Evolutionary conservation across 192 early-diverging fungal species (phyloP).

Genomic region (Linnemannia hyalina): DNA sequence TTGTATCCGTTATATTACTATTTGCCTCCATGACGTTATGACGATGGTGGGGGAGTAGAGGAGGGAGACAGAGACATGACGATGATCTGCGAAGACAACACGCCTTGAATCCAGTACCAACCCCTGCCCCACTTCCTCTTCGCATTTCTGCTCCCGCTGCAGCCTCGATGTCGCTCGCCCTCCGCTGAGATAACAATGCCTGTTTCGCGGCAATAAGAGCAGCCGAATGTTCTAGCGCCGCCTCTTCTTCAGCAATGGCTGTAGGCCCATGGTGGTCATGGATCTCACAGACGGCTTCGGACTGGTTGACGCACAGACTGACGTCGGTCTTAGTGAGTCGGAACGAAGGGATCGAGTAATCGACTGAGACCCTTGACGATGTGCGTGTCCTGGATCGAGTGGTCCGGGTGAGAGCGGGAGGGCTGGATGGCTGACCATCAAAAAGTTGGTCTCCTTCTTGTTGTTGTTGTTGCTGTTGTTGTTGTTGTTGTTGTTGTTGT

Average conservation of each 20-base stretch:
- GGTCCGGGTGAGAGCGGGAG: not conserved
- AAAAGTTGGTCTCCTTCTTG: not conserved
- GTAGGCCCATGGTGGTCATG: constrained; percentile 22
- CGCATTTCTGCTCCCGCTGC: not conserved
- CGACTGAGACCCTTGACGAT: not conserved
- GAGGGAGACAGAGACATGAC: not conserved
- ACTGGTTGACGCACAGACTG: not conserved
- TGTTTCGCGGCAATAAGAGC: constrained; percentile 8
- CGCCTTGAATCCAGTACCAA: not conserved
- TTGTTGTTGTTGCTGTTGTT: constrained; percentile 1
- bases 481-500: too few species aligned
- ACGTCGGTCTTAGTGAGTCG: not conserved
- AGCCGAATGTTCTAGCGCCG: constrained; percentile 26
- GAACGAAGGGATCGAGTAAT: not conserved
- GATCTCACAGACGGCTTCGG: not conserved
- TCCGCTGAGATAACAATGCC: not conserved
- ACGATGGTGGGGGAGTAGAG: not conserved
- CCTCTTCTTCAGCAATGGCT: constrained; percentile 40
- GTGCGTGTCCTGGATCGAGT: not conserved
- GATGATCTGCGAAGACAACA: not conserved
- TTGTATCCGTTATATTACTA: not conserved
- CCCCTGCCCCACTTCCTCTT: not conserved
- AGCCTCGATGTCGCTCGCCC: not conserved
- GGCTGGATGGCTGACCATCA: not conserved
- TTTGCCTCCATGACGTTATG: not conserved